Evolutionary conservation across 371 early-diverging fungal genomes (phyloP).

Genomic region (Hamiltosporidium tvaerminnensis): DNA sequence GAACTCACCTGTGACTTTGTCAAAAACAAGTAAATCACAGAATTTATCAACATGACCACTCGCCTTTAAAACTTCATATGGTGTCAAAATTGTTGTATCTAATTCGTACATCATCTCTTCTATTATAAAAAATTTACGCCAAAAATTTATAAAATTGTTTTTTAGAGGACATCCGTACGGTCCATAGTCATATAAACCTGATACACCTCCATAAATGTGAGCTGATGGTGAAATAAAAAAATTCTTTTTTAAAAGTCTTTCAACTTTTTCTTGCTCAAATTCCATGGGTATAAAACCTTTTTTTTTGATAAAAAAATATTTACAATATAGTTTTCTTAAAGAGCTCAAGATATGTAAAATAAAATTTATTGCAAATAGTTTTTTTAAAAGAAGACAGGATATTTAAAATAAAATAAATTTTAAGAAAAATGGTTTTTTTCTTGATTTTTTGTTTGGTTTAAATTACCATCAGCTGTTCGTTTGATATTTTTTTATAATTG

Average conservation of each 20-base stretch:
- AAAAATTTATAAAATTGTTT: slow-evolving; percentile 72
- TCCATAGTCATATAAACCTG: slow-evolving; percentile 91
- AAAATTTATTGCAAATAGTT: too few relatives aligned
- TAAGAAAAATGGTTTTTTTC: too few relatives aligned
- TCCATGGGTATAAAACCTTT: too few relatives aligned
- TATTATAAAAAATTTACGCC: slow-evolving; percentile 85
- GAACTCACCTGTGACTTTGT: slow-evolving; percentile 68
- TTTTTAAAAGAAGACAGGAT: too few relatives aligned
- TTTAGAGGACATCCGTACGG: slow-evolving; percentile 83
- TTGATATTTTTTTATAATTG: too few relatives aligned
- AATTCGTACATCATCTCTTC: slow-evolving; percentile 97
- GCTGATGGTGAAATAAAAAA: slow-evolving; percentile 46
- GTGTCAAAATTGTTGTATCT: slow-evolving; percentile 87
- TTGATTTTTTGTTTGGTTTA: too few relatives aligned
- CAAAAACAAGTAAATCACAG: slow-evolving; percentile 84
- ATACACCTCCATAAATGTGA: slow-evolving; percentile 44
- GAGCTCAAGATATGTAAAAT: too few relatives aligned
- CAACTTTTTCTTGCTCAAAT: slow-evolving; percentile 18
- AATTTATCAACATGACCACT: slow-evolving; percentile 98
- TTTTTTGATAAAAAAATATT: too few relatives aligned
- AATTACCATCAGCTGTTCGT: too few relatives aligned
- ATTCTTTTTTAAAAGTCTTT: slow-evolving; percentile 34
- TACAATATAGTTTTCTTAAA: too few relatives aligned
- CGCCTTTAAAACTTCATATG: slow-evolving; percentile 84
- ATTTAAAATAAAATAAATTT: too few relatives aligned